phyloP scores from a whole-genome alignment of 495 filamentous ascomycete genomes.

The Hypoxylon intermedium region DNA sequence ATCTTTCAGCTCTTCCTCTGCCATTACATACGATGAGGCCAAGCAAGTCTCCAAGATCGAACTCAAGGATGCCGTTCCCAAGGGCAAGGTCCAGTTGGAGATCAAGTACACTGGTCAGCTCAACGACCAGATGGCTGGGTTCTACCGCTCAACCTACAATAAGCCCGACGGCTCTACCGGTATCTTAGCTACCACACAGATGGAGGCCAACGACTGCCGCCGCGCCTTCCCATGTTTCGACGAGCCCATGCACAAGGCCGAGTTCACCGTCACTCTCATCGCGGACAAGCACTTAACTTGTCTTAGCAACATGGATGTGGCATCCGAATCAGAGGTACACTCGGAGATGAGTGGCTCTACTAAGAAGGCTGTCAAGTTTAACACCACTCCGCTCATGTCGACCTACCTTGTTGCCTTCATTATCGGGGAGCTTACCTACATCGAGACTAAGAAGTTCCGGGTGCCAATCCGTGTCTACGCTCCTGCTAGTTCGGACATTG shows the following conservation, averaged over 20 bases:
- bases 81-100: slow-evolving; percentile 69
- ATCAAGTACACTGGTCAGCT: slow-evolving; percentile 71
- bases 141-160: slow-evolving; percentile 81
- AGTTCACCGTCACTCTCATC: slow-evolving; percentile 75
- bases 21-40: slow-evolving; percentile 66
- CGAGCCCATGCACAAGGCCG: slow-evolving; percentile 76
- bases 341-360: slow-evolving; percentile 60
- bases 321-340: slow-evolving; percentile 65
- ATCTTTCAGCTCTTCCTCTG: slow-evolving; percentile 57
- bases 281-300: slow-evolving; percentile 76
- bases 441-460: slow-evolving; percentile 76
- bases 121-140: slow-evolving; percentile 83
- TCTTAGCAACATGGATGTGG: slow-evolving; percentile 82
- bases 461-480: slow-evolving; percentile 76
- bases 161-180: slow-evolving; percentile 66
- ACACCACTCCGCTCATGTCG: slow-evolving; percentile 76
- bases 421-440: slow-evolving; percentile 76
- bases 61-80: slow-evolving; percentile 65
- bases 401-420: slow-evolving; percentile 81
- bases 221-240: slow-evolving; percentile 81
- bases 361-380: slow-evolving; percentile 77
- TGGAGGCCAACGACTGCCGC: slow-evolving; percentile 80
- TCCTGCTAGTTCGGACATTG: slow-evolving; percentile 67
- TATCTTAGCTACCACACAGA: slow-evolving; percentile 78
- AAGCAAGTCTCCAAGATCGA: slow-evolving; percentile 69